Evolutionary conservation across 164 flowering plant species (phyloP), one percentile per base, ranked within the genome.

Genomic region (Tinospora cordifolia): DNA sequence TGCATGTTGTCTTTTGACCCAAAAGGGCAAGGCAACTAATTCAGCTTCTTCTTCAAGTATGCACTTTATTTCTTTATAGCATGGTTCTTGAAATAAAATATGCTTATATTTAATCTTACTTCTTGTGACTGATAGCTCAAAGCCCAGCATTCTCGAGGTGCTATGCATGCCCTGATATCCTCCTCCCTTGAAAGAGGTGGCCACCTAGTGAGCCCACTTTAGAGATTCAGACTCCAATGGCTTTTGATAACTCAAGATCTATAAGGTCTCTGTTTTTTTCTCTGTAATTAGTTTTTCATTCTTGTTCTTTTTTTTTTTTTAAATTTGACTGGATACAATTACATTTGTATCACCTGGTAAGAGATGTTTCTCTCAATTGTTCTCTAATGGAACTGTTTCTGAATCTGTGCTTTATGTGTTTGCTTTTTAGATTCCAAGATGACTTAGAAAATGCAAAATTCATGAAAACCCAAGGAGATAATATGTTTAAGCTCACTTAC

Each of bases 361-460:
- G 15, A 11, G 40, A n/a, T 12, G 17, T 22, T 21, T 36, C 41
- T 40, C n/a, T 38, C 11, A 30, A 26, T 24, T 0, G 8, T 26
- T 46, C 36, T 19, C 17, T 30, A 6, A 17, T 34, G 8, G 47
- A 6, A 54, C 24, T 49, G 63, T 65, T 67, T 14, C 27, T 17
- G 34, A 40, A 54, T 57, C 2, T 9, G 22, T 59, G 51, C 67
- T 71, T 17, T 38, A 3, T 3, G 21, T 72, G 77, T 75, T 47
- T 75, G n/a, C n/a, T 71, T 75, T 73, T 63, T 81, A 89, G 92
- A 72, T 88, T 89, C 75, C 78, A 82, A 65, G 90, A 88, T 49
- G 90, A 86, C 75, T 46, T 68, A 49, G 89, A 86, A 73, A 39
- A 68, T 51, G 70, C 82, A 62, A 81, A 80, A 22, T 71, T 64